Evolutionary conservation across 441 rosid genomes (phyloP), one percentile per base, ranked within the genome.

Genomic region (Brassica hybrid): DNA sequence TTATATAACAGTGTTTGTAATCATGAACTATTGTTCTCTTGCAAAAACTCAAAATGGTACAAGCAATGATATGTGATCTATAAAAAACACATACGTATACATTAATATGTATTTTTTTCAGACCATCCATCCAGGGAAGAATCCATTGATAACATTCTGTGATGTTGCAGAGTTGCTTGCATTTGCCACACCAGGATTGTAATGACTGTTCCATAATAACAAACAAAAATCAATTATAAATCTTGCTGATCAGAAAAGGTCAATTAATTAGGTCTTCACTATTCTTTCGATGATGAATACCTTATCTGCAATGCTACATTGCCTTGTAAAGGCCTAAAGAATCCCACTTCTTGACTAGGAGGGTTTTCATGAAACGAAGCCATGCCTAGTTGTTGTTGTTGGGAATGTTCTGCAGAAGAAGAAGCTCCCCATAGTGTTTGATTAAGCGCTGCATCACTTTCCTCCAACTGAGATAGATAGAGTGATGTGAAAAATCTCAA

Each of bases 71-170:
- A 16, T 59, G 38, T 67, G 45, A 60, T 61, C 50, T 78, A 36
- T 72, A 73, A 67, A 73, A 73, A 65, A 78, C 74, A 78, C 69
- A 67, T 16, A 32, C 67, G 11, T 67, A 50, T 14, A 69, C 19
- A 76, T 69, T 54, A 16, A 59, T 60, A 56, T 70, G 11, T 59
- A 57, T 19, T 17, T 30, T 41, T 61, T 61, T 84, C 84, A 89
- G 71, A 83, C 82, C 94, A 89, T 87, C 97, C 94, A 91, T 7
- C 88, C 91, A 16, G 88, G 93, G 48, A 82, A 81, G 80, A 85
- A 81, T 27, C 86, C 88, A 56, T 65, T 80, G 19, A 32, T 14
- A 63, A 77, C 82, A 77, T 83, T 83, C 70, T 87, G 84, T 25
- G 85, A 57, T 36, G 91, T 81, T 79, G 87, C 76, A 18, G 81